Evolutionary conservation across 805 yeast genomes (phyloP).

Genomic region (Maudiozyma bulderi): DNA sequence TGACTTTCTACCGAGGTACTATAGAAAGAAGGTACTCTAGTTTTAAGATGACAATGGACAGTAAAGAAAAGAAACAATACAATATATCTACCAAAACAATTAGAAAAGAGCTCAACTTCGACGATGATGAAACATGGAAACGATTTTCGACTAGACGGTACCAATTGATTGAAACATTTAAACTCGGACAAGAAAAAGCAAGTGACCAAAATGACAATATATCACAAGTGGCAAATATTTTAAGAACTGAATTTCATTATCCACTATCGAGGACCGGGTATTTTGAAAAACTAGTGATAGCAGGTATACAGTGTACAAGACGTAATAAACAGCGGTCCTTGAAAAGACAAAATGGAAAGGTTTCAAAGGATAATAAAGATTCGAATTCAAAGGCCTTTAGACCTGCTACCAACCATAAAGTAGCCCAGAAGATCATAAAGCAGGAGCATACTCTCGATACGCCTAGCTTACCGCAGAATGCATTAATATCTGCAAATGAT

Average conservation of each 20-base stretch:
- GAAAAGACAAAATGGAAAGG: conserved; percentile 18
- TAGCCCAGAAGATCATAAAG: neutral
- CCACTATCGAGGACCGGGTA: conserved; percentile 49
- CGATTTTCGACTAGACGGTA: conserved; percentile 78
- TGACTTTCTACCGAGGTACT: neutral
- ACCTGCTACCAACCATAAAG: neutral
- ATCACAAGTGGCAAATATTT: conserved; percentile 60
- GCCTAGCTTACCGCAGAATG: neutral
- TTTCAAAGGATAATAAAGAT: neutral
- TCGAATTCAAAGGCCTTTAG: neutral
- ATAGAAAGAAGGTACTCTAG: neutral
- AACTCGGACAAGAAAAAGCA: conserved; percentile 59
- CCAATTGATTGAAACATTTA: conserved; percentile 72
- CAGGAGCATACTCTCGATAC: neutral
- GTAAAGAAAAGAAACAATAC: neutral
- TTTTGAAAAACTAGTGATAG: conserved; percentile 82
- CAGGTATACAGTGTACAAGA: conserved; percentile 89
- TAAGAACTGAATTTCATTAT: conserved; percentile 71
- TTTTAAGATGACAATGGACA: neutral
- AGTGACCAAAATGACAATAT: conserved; percentile 86
- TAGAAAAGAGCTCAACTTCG: conserved; percentile 51
- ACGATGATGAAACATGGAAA: conserved; percentile 80
- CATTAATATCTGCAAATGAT: no score
- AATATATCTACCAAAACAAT: conserved; percentile 16
- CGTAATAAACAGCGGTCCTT: conserved; percentile 71